phyloP scores from a whole-genome alignment of 1,139 yeast genomes.

The Protomyces gravidus region DNA sequence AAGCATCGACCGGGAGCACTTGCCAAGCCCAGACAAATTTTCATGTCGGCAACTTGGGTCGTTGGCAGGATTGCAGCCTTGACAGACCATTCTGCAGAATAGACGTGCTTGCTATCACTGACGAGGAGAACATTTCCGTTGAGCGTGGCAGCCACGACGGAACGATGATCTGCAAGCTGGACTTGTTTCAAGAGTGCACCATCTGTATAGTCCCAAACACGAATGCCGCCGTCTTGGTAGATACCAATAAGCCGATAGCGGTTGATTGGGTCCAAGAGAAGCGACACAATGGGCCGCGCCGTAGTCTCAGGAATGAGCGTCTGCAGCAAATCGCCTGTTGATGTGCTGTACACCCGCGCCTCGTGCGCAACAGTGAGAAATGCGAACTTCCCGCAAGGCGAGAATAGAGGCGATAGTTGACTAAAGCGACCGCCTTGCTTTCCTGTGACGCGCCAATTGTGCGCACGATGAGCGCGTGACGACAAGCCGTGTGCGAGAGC shows the following conservation, averaged over 20 bases:
- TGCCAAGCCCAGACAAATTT: constrained; percentile 9
- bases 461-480: neutral
- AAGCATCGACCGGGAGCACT: neutral
- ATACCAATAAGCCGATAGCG: constrained; percentile 18
- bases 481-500: neutral
- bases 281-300: constrained; percentile 10
- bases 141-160: constrained; percentile 8
- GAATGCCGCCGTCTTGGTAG: constrained; percentile 16
- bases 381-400: constrained; percentile 11
- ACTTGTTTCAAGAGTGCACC: constrained; percentile 10
- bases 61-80: neutral
- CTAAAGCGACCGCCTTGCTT: constrained; percentile 21
- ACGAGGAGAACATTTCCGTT: constrained; percentile 9
- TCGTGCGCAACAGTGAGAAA: constrained; percentile 16
- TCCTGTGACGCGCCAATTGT: neutral
- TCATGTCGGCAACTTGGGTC: constrained; percentile 1
- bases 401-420: constrained; percentile 10
- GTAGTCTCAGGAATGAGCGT: neutral
- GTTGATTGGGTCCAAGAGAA: constrained; percentile 28
- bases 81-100: constrained; percentile 1
- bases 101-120: constrained; percentile 17
- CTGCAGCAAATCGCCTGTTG: constrained; percentile 26
- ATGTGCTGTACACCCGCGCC: constrained; percentile 26
- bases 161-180: constrained; percentile 3
- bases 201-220: constrained; percentile 30